phyloP scores from a whole-genome alignment of 2,329 filamentous ascomycete species.

The Trichoderma oligosporum region DNA sequence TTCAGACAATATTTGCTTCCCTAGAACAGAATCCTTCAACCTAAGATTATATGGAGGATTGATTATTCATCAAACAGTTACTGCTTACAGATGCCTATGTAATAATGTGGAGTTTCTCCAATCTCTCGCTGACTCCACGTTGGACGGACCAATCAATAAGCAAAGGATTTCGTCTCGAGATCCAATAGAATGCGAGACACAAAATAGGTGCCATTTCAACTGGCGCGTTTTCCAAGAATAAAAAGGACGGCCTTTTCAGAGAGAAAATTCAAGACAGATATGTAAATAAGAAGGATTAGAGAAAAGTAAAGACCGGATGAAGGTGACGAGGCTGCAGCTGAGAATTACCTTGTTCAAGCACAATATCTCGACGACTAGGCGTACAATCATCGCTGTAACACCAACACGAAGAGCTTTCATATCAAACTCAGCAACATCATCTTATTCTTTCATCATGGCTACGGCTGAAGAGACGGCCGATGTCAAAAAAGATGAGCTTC shows the following conservation, averaged over 20 bases:
- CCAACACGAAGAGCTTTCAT: not conserved
- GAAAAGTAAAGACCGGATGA: not conserved
- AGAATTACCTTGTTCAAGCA: not conserved
- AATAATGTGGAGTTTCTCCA: not conserved
- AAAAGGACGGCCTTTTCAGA: not conserved
- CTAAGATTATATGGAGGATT: not conserved
- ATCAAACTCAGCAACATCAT: not conserved
- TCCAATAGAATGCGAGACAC: not conserved
- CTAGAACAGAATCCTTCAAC: too few relatives aligned
- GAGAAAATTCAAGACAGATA: not conserved
- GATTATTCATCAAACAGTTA: not conserved
- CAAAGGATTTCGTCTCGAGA: accelerated
- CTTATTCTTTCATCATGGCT: not conserved
- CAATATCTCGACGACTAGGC: not conserved
- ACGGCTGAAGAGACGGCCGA: not conserved
- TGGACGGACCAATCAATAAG: not conserved
- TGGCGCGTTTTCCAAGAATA: too few relatives aligned
- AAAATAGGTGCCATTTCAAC: too few relatives aligned
- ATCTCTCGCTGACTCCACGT: not conserved
- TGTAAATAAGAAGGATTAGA: not conserved
- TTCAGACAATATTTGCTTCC: too few relatives aligned
- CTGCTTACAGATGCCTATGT: constrained; percentile 13
- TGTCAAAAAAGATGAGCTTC: constrained; percentile 36
- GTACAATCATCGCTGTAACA: not conserved
- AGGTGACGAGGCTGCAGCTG: not conserved